These are phyloP conservation scores for Lolium rigidum DNA, from an alignment of 176 grass and related monocot genomes.

Conservation along the genomic window DNA sequence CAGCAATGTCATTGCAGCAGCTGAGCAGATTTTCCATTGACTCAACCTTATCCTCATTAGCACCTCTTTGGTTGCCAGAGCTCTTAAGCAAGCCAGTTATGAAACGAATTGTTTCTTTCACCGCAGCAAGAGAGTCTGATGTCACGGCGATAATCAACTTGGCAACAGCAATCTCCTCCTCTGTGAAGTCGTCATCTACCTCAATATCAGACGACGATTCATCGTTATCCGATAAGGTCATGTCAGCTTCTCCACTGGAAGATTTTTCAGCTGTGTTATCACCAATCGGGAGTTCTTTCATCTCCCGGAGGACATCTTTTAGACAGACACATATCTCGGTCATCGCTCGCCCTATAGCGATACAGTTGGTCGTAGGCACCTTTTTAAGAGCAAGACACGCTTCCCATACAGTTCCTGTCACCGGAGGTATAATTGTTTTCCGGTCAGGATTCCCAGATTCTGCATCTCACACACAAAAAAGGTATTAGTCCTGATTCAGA, in stretches of 20 bases:
- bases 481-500: conserved; percentile 11
- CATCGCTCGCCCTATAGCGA: conserved; percentile 78
- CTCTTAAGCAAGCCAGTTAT: conserved; percentile 75
- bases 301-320: conserved; percentile 88
- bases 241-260: conserved; percentile 48
- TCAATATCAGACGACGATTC: conserved; percentile 58
- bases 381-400: conserved; percentile 87
- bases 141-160: conserved; percentile 58
- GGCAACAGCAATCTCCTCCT: conserved; percentile 70
- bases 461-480: conserved; percentile 40
- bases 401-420: conserved; percentile 84
- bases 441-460: conserved; percentile 57
- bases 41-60: conserved; percentile 63
- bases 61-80: conserved; percentile 7
- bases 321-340: conserved; percentile 74
- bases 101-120: conserved; percentile 90
- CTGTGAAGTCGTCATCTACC: conserved; percentile 66
- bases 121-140: conserved; percentile 58
- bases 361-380: conserved; percentile 73
- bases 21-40: conserved; percentile 79
- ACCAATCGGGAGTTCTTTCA: conserved; percentile 78
- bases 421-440: conserved; percentile 62
- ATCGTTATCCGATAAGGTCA: conserved; percentile 62
- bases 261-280: conserved; percentile 43
- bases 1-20: conserved; percentile 67